phyloP scores from a whole-genome alignment of 371 early-diverging fungal genomes.

The Saksenaea vasiformis region DNA sequence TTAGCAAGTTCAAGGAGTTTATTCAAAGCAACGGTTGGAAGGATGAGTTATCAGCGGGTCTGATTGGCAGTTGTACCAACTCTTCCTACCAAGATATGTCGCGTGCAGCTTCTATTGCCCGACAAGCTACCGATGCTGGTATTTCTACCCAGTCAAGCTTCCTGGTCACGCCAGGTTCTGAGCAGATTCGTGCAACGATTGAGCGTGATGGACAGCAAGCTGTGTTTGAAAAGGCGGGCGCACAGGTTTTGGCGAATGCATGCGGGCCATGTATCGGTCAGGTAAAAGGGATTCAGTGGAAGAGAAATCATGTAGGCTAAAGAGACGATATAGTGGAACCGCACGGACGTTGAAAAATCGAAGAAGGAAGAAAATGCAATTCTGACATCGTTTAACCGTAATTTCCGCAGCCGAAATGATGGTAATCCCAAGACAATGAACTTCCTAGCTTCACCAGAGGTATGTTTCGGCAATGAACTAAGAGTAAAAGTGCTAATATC shows the following conservation, averaged over 20 bases:
- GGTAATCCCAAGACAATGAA: slow-evolving; percentile 93
- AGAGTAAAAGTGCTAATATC: background rate
- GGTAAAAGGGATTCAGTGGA: slow-evolving; percentile 29
- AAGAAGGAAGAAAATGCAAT: slow-evolving; percentile 83
- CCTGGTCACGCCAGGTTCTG: slow-evolving; percentile 95
- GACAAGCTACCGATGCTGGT: slow-evolving; percentile 83
- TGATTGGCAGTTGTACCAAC: slow-evolving; percentile 97
- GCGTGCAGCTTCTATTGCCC: slow-evolving; percentile 83
- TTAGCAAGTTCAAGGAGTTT: slow-evolving; percentile 79
- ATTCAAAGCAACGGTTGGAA: slow-evolving; percentile 86
- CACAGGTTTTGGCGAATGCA: slow-evolving; percentile 85
- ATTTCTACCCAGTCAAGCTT: slow-evolving; percentile 80
- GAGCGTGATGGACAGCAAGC: slow-evolving; percentile 88
- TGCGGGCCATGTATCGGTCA: slow-evolving; percentile 92
- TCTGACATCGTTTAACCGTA: slow-evolving; percentile 95
- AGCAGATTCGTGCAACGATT: slow-evolving; percentile 96
- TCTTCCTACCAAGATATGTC: slow-evolving; percentile 96
- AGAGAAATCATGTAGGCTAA: background rate
- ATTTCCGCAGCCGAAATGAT: slow-evolving; percentile 95
- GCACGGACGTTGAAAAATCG: slow-evolving; percentile 66
- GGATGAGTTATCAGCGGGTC: slow-evolving; percentile 81
- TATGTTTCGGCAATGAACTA: slow-evolving; percentile 11
- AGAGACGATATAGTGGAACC: slow-evolving; percentile 76
- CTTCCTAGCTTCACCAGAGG: slow-evolving; percentile 94
- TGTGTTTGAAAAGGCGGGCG: slow-evolving; percentile 85